phyloP scores from a whole-genome alignment of 2,329 filamentous ascomycete genomes.

The Talaromyces albobiverticillius region DNA sequence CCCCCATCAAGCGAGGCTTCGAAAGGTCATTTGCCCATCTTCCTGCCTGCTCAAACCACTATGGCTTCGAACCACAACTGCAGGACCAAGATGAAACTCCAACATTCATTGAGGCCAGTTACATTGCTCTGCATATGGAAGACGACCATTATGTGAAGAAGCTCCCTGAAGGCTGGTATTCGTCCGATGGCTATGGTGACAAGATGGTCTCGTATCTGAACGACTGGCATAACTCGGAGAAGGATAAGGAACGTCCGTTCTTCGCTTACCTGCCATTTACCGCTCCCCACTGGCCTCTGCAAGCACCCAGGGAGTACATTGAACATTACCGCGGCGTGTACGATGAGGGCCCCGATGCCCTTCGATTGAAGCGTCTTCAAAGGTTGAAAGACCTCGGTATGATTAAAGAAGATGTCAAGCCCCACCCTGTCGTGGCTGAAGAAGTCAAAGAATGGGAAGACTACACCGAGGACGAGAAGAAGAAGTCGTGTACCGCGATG shows the following conservation, averaged over 20 bases:
- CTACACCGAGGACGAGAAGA: constrained; percentile 36
- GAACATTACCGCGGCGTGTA: constrained; percentile 60
- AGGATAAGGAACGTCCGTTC: constrained; percentile 45
- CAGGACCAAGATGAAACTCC: constrained; percentile 40
- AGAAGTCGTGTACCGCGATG: constrained; percentile 51
- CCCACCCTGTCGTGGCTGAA: constrained; percentile 36
- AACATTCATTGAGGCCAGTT: constrained; percentile 39
- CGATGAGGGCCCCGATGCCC: constrained; percentile 58
- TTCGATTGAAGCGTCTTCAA: constrained; percentile 53
- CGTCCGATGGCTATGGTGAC: constrained; percentile 52
- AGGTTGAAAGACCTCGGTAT: constrained; percentile 58
- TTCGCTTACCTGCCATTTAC: constrained; percentile 62
- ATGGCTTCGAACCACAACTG: constrained; percentile 51
- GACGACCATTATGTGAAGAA: constrained; percentile 45
- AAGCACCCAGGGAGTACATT: constrained; percentile 55
- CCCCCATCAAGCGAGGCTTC: constrained; percentile 58
- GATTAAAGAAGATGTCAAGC: constrained; percentile 45
- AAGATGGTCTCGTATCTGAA: constrained; percentile 53
- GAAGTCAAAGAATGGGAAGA: constrained; percentile 45
- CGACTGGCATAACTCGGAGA: constrained; percentile 44
- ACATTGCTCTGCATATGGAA: constrained; percentile 46
- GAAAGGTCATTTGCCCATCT: constrained; percentile 59
- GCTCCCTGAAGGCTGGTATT: constrained; percentile 53
- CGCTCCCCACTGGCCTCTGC: constrained; percentile 63
- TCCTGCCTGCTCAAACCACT: constrained; percentile 60